These are phyloP conservation scores for Pistacia vera DNA, from an alignment of 345 rosid genomes.

Conservation along the genomic window DNA sequence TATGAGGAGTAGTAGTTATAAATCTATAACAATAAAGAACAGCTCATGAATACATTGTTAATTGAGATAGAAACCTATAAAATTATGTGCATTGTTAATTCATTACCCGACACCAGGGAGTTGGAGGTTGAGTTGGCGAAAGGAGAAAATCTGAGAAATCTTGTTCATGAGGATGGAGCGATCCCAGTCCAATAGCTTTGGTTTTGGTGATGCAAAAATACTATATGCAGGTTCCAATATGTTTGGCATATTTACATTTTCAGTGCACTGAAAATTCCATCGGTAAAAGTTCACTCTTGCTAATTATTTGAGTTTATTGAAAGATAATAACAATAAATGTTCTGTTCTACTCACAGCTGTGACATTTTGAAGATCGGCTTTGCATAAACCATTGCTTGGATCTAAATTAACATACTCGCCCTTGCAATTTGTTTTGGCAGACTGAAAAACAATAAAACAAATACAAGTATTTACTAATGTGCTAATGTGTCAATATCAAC, in stretches of 20 bases:
- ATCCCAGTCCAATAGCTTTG: neutral
- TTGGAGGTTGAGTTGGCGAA: neutral
- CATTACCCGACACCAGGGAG: slow-evolving; percentile 15
- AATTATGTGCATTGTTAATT: neutral
- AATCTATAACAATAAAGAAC: no score
- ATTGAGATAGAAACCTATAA: no score
- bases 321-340: neutral
- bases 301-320: neutral
- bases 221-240: neutral
- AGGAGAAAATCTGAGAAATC: neutral
- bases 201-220: no score
- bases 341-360: neutral
- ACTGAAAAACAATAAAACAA: neutral
- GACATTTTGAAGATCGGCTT: no score
- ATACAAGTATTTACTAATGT: no score
- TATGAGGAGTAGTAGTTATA: neutral
- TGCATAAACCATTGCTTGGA: no score
- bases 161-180: neutral
- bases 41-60: no score
- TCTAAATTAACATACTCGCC: neutral
- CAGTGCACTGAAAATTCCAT: neutral
- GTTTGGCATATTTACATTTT: neutral
- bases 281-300: no score
- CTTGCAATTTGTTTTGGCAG: slow-evolving; percentile 6
- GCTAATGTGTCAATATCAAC: no score